These are phyloP conservation scores for Paramecium caudatum DNA, from an alignment of 73 alveolate species.

Conservation along the genomic window DNA sequence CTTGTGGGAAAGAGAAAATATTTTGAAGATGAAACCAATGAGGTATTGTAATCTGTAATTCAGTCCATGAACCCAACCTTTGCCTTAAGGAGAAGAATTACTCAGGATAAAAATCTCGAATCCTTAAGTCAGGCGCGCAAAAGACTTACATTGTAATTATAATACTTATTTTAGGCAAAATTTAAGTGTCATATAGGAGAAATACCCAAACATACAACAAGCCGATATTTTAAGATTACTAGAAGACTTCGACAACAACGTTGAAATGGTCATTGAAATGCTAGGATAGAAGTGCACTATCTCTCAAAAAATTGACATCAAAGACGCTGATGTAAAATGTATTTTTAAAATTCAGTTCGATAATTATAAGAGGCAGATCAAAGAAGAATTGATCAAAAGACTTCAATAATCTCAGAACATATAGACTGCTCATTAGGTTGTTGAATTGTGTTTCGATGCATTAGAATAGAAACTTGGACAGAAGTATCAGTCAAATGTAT, in stretches of 20 bases:
- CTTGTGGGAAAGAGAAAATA: constrained; percentile 49
- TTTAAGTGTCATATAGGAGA: constrained; percentile 6
- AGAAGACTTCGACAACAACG: constrained; percentile 50
- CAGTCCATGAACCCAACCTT: constrained; percentile 13
- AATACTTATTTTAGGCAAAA: constrained; percentile 6
- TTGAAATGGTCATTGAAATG: constrained; percentile 35
- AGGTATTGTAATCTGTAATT: not conserved
- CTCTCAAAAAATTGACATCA: constrained; percentile 2
- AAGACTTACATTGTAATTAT: constrained; percentile 25
- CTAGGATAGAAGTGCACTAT: not conserved
- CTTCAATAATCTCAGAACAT: not conserved
- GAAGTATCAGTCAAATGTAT: not conserved
- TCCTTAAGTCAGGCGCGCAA: constrained; percentile 6
- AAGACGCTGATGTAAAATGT: constrained; percentile 2
- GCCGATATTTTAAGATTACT: constrained; percentile 31
- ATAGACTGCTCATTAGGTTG: not conserved
- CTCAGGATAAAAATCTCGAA: constrained; percentile 35
- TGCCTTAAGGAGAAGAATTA: constrained; percentile 41
- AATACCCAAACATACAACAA: not conserved
- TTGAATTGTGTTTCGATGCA: constrained; percentile 24
- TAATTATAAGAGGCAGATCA: not conserved
- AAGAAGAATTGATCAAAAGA: constrained; percentile 16
- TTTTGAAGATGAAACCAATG: constrained; percentile 48
- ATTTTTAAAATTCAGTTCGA: not conserved
- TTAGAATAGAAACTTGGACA: not conserved